Base-by-base conservation (phyloP, 768 basidiomycete genomes). In the Trametes cingulata region DNA sequence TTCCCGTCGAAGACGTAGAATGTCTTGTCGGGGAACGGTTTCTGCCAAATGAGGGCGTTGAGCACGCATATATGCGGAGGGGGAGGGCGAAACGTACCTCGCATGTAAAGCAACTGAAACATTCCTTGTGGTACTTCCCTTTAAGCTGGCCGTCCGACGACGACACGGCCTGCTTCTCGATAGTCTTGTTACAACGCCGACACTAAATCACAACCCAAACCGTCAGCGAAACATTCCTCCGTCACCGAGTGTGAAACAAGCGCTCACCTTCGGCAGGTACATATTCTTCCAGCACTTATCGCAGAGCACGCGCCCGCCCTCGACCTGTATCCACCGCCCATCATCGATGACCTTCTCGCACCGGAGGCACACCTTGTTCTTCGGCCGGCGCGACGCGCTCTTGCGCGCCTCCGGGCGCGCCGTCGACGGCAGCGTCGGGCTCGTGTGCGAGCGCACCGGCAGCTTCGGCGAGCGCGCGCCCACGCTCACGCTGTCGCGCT, bases 261-360 rank as follows among this genome's bases (percentile, higher is more conserved):
- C 37, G 72, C 83, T 41, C 63, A 90, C 92, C 79, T 93, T 94
- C 61, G 95, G 95, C 62, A 97, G 74, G 77, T 96, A 97, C 87
- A 95, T 90, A 68, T 90, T 86, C 80, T 96, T 97, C 95, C 95
- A 97, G 72, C 95, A 95, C 67, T 74, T 75, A 69, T 95, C 95
- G 72, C 95, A 97, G 66, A 97, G 74, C 37, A 93, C 85, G 39
- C 75, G 83, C 57, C 83, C 87, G n/a, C 78, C 82, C 71, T 88
- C 93, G 74, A 85, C 86, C 69, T 79, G 81, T 61, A 92, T 88
- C 93, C 87, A 95, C 65, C 90, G 77, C 64, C 89, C 88, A 70
- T 93, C 89, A 37, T 88, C 86, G 56, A 96, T 88, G 62, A 67
- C 74, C 71, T 80, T 80, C 55, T 78, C 72, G 73, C 95, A 97